Percentiles rank a stretch among this genome's conserved stretches.
These are phyloP conservation scores for Candida glucosophila DNA, from an alignment of 1,139 yeast species.

Conservation along the genomic window DNA sequence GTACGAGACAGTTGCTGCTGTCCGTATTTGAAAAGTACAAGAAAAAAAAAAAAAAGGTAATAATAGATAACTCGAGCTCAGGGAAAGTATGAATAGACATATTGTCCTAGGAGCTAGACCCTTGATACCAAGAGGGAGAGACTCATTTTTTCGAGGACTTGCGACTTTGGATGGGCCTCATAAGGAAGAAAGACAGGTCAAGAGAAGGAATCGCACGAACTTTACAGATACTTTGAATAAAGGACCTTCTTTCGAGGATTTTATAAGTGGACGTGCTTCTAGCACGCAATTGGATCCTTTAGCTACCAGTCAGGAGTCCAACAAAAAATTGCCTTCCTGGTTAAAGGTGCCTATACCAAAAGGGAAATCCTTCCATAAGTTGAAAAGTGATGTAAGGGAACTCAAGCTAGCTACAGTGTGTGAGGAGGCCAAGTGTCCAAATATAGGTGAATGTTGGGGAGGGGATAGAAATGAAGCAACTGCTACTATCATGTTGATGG, in stretches of 20 bases:
- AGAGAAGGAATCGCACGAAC: conserved; percentile 47
- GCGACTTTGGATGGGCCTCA: conserved; percentile 1
- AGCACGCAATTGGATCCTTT: conserved; percentile 58
- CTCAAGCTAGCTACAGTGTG: conserved; percentile 90
- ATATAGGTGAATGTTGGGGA: conserved; percentile 99
- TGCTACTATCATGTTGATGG: conserved; percentile 96
- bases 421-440: conserved; percentile 98
- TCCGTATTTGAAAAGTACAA: too few relatives aligned
- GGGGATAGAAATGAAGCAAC: conserved; percentile 96
- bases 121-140: too few relatives aligned
- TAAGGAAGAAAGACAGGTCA: conserved; percentile 5
- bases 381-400: conserved; percentile 83
- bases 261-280: conserved; percentile 72
- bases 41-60: too few relatives aligned
- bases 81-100: too few relatives aligned
- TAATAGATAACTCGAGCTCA: too few relatives aligned
- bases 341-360: conserved; percentile 91
- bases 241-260: conserved; percentile 94
- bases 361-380: conserved; percentile 71
- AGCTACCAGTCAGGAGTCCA: conserved; percentile 53
- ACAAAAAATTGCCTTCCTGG: conserved; percentile 88
- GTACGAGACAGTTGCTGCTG: too few relatives aligned
- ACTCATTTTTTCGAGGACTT: too few relatives aligned
- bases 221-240: conserved; percentile 66
- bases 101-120: too few relatives aligned